phyloP scores from a whole-genome alignment of 345 rosid genomes.

The Abelmoschus esculentus region DNA sequence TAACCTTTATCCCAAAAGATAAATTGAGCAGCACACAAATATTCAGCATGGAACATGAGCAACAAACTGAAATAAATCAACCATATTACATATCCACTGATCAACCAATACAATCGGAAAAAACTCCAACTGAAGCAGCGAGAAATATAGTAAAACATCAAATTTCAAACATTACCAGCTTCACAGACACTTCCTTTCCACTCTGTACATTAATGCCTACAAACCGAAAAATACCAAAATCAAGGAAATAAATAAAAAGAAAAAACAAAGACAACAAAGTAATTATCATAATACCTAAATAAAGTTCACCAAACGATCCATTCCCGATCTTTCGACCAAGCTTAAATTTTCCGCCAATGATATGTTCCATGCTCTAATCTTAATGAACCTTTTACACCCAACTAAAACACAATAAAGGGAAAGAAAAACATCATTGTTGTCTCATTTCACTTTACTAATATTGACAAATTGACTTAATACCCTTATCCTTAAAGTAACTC shows the following conservation, averaged over 20 bases:
- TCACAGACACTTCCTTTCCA: constrained; percentile 74
- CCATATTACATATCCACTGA: background rate
- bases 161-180: constrained; percentile 37
- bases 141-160: background rate
- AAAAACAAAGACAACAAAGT: background rate
- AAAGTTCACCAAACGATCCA: constrained; percentile 92
- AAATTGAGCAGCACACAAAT: too few species aligned
- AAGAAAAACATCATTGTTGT: background rate
- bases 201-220: constrained; percentile 61
- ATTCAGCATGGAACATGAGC: background rate
- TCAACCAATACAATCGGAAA: background rate
- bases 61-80: background rate
- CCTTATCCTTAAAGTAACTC: constrained; percentile 13
- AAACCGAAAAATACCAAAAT: constrained; percentile 6
- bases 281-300: constrained; percentile 42
- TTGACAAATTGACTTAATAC: constrained; percentile 19
- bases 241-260: background rate
- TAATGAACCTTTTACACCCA: background rate
- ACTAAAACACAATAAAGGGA: background rate
- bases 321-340: constrained; percentile 95
- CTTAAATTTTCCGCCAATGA: constrained; percentile 81
- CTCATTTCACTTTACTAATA: background rate
- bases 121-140: background rate
- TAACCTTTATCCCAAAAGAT: too few species aligned
- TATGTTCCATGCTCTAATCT: constrained; percentile 43